Percentiles rank a stretch among this genome's conserved stretches.
Conservation (phyloP, 495 filamentous ascomycete species). For the Talaromyces adpressus region DNA sequence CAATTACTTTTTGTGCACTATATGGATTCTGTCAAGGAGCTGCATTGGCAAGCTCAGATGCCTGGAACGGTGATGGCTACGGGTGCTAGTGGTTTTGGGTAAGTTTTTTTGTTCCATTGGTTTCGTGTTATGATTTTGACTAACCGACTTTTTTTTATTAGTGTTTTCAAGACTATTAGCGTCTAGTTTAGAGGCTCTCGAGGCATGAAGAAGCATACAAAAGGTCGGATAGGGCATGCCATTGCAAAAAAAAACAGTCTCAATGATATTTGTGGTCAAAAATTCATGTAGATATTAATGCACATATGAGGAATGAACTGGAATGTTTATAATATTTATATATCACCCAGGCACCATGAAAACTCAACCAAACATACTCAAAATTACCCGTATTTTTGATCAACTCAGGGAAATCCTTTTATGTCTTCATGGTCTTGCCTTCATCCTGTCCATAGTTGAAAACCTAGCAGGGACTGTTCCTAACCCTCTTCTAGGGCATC, state of each 20-base stretch:
- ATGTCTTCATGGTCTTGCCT: background rate
- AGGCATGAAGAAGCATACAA: background rate
- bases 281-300: slow-evolving; percentile 1
- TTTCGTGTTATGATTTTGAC: background rate
- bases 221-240: background rate
- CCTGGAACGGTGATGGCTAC: slow-evolving; percentile 87
- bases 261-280: background rate
- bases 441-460: background rate
- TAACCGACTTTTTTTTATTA: slow-evolving; percentile 16
- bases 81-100: slow-evolving; percentile 77
- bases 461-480: background rate
- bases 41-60: slow-evolving; percentile 96
- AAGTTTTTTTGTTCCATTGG: slow-evolving; percentile 17
- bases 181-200: slow-evolving; percentile 25
- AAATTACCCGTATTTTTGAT: background rate
- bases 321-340: background rate
- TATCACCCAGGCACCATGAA: background rate
- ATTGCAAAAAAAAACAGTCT: background rate
- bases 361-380: background rate
- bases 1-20: slow-evolving; percentile 96
- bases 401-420: too few relatives aligned
- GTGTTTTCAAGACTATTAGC: slow-evolving; percentile 63
- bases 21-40: slow-evolving; percentile 86
- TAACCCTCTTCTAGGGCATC: background rate
- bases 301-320: background rate